Conservation (phyloP, 148 eudicot species). For the Polygonum maritimum region DNA sequence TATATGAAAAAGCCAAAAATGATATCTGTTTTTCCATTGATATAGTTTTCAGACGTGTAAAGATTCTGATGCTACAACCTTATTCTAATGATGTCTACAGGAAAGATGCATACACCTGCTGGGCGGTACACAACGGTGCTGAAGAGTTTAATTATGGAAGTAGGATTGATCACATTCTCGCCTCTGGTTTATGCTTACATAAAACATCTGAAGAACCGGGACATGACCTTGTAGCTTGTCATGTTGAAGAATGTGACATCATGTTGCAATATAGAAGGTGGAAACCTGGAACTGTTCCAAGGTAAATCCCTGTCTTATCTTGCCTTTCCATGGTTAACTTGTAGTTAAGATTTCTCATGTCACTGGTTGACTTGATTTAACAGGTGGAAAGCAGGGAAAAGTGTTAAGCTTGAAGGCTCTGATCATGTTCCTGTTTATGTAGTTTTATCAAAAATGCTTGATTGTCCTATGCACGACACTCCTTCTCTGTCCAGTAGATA, state of each 20-base stretch:
- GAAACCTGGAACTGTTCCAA: slow-evolving; percentile 69
- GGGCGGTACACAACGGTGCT: slow-evolving; percentile 81
- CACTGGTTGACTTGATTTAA: neutral
- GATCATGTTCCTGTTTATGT: slow-evolving; percentile 90
- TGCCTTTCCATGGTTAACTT: neutral
- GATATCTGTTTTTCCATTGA: neutral
- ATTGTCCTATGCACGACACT: slow-evolving; percentile 48
- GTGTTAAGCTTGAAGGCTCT: slow-evolving; percentile 78
- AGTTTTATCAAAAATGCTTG: slow-evolving; percentile 48
- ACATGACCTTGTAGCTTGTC: slow-evolving; percentile 64
- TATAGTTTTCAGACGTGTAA: neutral
- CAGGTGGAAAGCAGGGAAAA: slow-evolving; percentile 83
- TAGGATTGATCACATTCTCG: slow-evolving; percentile 89
- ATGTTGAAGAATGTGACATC: slow-evolving; percentile 86
- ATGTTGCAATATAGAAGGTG: slow-evolving; percentile 66
- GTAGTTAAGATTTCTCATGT: neutral
- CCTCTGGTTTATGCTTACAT: slow-evolving; percentile 77
- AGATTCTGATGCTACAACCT: neutral
- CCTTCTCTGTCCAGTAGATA: slow-evolving; percentile 86
- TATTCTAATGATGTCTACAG: slow-evolving; percentile 25
- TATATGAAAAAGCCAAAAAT: neutral
- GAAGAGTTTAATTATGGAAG: slow-evolving; percentile 89
- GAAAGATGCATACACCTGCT: slow-evolving; percentile 84
- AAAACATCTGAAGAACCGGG: slow-evolving; percentile 27
- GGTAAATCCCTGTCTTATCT: slow-evolving; percentile 29